phyloP scores from a whole-genome alignment of 2,329 filamentous ascomycete genomes.

The Colletotrichum tropicicola region DNA sequence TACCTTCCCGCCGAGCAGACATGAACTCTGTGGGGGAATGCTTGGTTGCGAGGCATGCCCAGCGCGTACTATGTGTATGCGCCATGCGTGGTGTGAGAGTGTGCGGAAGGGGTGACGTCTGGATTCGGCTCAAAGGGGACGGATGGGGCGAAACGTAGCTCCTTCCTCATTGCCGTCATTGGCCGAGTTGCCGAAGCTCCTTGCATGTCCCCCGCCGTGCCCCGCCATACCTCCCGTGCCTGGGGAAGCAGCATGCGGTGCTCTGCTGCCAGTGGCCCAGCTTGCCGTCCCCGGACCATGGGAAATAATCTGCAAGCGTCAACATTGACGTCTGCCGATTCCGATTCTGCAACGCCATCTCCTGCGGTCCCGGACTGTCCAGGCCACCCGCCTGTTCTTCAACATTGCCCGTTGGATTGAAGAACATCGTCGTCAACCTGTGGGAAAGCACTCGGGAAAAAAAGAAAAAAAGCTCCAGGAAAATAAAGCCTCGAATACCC shows the following conservation, averaged over 20 bases:
- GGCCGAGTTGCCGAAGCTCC: slow-evolving; percentile 54
- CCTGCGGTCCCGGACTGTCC: neutral
- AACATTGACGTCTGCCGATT: slow-evolving; percentile 19
- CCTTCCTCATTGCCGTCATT: slow-evolving; percentile 47
- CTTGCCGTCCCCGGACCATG: slow-evolving; percentile 11
- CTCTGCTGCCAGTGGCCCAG: neutral
- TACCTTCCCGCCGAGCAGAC: neutral
- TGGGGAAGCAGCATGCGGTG: neutral
- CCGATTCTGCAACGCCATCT: slow-evolving; percentile 17
- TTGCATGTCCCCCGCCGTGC: slow-evolving; percentile 29
- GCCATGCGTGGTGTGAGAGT: neutral
- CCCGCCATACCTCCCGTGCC: slow-evolving; percentile 24
- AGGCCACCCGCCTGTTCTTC: neutral
- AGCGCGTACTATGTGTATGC: neutral
- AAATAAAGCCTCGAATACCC: neutral
- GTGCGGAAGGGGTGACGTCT: slow-evolving; percentile 27
- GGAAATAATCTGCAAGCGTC: slow-evolving; percentile 14
- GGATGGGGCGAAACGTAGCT: slow-evolving; percentile 28
- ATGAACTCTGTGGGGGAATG: slow-evolving; percentile 12
- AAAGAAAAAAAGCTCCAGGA: neutral
- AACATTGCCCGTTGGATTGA: no score
- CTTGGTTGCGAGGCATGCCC: neutral
- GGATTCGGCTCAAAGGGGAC: slow-evolving; percentile 48
- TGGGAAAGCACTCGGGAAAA: no score
- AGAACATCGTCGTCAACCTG: no score